These are phyloP conservation scores for Mastigamoeba balamuthi DNA, from an alignment of 78 protist species.

Conservation along the genomic window DNA sequence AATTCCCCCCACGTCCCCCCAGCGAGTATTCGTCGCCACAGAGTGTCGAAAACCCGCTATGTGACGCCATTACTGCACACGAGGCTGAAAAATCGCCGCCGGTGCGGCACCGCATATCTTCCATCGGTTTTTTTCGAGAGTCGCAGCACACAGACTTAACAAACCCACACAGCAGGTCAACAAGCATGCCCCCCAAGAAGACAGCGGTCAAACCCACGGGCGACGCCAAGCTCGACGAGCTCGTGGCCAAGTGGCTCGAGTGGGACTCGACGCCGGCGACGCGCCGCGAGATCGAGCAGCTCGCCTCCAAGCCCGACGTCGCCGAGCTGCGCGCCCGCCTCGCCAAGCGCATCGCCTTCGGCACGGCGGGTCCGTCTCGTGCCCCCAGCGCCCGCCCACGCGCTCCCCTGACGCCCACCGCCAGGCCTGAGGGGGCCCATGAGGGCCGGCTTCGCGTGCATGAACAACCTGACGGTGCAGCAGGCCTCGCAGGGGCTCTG, in stretches of 20 bases:
- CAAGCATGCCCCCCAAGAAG: too few relatives aligned
- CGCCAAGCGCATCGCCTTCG: conserved; percentile 45
- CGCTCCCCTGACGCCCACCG: background rate
- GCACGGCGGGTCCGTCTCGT: conserved; percentile 41
- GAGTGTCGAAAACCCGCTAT: too few relatives aligned
- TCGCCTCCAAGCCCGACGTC: background rate
- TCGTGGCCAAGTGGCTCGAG: background rate
- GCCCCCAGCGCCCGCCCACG: background rate
- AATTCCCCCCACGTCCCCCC: too few relatives aligned
- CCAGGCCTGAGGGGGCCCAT: conserved; percentile 85
- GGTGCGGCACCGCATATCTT: too few relatives aligned
- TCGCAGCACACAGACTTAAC: too few relatives aligned
- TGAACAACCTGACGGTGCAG: conserved; percentile 86
- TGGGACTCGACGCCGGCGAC: background rate
- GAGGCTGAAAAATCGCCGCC: too few relatives aligned
- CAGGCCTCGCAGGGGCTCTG: conserved; percentile 76
- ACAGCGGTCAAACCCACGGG: too few relatives aligned
- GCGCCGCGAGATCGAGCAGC: background rate
- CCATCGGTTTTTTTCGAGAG: too few relatives aligned
- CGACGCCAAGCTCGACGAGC: background rate
- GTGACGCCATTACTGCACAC: too few relatives aligned
- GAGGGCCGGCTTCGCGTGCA: conserved; percentile 82
- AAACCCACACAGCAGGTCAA: too few relatives aligned
- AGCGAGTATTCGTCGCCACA: too few relatives aligned
- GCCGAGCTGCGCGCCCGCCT: conserved; percentile 16